Evolutionary conservation across 1,284 basidiomycete species (phyloP).

Genomic region (Sanguinoderma infundibulare): DNA sequence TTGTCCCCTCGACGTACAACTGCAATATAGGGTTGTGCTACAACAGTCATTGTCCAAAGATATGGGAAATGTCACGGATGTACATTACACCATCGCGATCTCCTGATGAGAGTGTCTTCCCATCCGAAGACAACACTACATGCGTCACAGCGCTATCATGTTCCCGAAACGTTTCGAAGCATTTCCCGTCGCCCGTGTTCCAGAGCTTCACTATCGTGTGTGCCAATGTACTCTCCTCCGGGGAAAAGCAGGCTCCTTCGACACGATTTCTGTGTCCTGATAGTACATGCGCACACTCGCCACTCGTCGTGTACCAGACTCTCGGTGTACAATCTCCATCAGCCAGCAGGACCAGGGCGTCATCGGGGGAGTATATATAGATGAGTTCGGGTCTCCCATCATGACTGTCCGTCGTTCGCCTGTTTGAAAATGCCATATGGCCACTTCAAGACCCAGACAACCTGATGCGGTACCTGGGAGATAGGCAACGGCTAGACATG

Average conservation of each 20-base stretch:
- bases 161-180: neutral
- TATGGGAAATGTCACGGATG: neutral
- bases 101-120: neutral
- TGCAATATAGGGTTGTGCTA: neutral
- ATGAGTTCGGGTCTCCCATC: neutral
- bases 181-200: neutral
- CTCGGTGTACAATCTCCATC: neutral
- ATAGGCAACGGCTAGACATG: too few species aligned
- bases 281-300: neutral
- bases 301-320: neutral
- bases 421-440: neutral
- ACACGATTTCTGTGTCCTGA: neutral
- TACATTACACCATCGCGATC: neutral
- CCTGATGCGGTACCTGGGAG: too few species aligned
- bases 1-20: too few species aligned
- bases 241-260: neutral
- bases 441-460: too few species aligned
- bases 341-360: neutral
- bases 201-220: neutral
- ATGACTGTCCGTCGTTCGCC: neutral
- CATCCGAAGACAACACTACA: neutral
- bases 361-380: neutral
- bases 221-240: neutral
- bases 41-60: neutral
- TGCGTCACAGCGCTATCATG: neutral